A percentile compares a stretch with the other conserved stretches of the same genome.
Evolutionary conservation across 2,329 filamentous ascomycete genomes (phyloP).

Genomic region (Neurospora sp.): DNA sequence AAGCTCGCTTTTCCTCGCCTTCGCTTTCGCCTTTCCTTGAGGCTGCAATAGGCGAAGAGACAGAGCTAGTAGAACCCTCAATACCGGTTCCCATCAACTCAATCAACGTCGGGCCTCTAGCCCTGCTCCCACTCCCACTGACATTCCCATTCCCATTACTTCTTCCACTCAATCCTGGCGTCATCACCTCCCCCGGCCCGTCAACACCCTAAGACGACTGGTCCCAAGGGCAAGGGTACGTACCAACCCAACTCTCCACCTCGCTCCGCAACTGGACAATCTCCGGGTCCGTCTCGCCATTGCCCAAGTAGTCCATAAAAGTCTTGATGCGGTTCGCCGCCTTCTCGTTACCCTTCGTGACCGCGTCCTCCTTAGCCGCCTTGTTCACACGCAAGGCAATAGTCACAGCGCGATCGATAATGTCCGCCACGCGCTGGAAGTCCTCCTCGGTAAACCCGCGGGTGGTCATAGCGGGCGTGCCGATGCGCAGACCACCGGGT

Average conservation of each 20-base stretch:
- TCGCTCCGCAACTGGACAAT: slow-evolving; percentile 64
- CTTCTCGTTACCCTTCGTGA: slow-evolving; percentile 53
- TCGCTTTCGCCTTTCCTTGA: background rate
- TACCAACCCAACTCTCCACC: slow-evolving; percentile 70
- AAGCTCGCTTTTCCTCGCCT: background rate
- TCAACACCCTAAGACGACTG: slow-evolving; percentile 16
- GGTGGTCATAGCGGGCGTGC: slow-evolving; percentile 95
- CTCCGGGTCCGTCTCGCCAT: slow-evolving; percentile 57
- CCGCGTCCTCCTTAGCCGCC: slow-evolving; percentile 57
- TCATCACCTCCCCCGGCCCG: background rate
- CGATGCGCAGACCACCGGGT: slow-evolving; percentile 86
- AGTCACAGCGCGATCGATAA: slow-evolving; percentile 72
- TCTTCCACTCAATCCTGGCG: background rate
- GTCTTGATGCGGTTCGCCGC: slow-evolving; percentile 53
- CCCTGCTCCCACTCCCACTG: accelerated
- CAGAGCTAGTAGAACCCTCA: background rate
- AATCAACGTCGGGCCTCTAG: background rate
- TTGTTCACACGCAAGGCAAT: slow-evolving; percentile 71
- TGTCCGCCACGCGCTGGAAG: slow-evolving; percentile 76
- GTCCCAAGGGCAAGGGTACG: slow-evolving; percentile 62
- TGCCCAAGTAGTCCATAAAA: slow-evolving; percentile 58
- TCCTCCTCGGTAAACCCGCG: slow-evolving; percentile 84
- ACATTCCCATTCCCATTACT: background rate
- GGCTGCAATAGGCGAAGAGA: too few relatives aligned
- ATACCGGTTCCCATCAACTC: background rate